Evolutionary conservation across 2,329 filamentous ascomycete genomes (phyloP).

Genomic region (Penicillium sp.): DNA sequence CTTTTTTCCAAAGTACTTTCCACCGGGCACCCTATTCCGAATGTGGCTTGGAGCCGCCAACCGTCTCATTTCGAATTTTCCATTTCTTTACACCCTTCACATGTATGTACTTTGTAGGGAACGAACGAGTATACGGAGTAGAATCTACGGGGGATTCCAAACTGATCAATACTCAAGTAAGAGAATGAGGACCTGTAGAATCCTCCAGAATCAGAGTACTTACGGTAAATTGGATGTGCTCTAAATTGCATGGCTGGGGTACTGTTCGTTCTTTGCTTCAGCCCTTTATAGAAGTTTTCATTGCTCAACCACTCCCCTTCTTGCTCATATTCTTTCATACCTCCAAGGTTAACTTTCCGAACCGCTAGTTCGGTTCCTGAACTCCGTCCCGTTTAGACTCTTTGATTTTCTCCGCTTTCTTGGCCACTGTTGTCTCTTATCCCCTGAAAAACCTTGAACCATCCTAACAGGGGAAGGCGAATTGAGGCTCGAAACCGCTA

Average conservation of each 20-base stretch:
- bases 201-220: not conserved
- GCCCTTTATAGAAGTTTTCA: constrained; percentile 20
- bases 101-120: no score
- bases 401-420: constrained; percentile 6
- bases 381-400: not conserved
- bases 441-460: not conserved
- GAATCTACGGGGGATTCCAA: not conserved
- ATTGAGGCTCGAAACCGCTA: constrained; percentile 3
- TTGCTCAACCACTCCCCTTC: constrained; percentile 11
- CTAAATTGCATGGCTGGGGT: constrained; percentile 14
- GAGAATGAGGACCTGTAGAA: no score
- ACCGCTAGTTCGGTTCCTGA: not conserved
- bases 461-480: not conserved
- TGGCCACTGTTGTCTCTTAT: constrained; percentile 4
- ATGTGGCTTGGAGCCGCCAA: constrained; percentile 7
- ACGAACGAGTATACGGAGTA: no score
- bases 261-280: constrained; percentile 1
- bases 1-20: not conserved
- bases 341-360: not conserved
- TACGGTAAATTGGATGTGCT: constrained; percentile 10
- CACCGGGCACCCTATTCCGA: not conserved
- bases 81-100: constrained; percentile 3
- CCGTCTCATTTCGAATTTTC: constrained; percentile 11
- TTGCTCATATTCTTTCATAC: constrained; percentile 26
- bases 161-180: no score